Percentiles rank a stretch among this genome's conserved stretches.
These are phyloP conservation scores for Aspergillus puulaauensis DNA, from an alignment of 2,329 filamentous ascomycete genomes.

Conservation along the genomic window DNA sequence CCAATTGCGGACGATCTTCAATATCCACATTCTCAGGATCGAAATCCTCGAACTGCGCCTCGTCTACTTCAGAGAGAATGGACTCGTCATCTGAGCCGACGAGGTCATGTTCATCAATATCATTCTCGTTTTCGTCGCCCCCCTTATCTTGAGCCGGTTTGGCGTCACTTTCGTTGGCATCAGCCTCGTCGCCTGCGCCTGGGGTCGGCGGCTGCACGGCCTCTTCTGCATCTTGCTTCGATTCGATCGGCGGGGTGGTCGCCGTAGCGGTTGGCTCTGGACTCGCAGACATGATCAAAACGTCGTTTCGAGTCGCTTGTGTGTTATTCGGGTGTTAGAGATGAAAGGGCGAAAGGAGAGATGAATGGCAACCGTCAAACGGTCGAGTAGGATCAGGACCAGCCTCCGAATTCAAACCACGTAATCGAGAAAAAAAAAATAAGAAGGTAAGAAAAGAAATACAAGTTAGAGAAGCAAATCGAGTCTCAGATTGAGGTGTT, in stretches of 20 bases:
- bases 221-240: conserved; percentile 25
- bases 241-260: conserved; percentile 5
- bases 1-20: conserved; percentile 58
- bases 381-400: not conserved
- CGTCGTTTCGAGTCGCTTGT: not conserved
- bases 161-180: conserved; percentile 23
- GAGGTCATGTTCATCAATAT: conserved; percentile 11
- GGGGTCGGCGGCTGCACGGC: conserved; percentile 28
- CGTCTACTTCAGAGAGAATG: conserved; percentile 63
- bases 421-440: not conserved
- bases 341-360: conserved; percentile 12
- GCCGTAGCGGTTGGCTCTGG: conserved; percentile 28
- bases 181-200: conserved; percentile 24
- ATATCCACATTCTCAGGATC: conserved; percentile 61
- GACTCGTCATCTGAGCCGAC: conserved; percentile 59
- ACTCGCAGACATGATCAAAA: conserved; percentile 37
- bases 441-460: not conserved
- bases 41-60: conserved; percentile 65
- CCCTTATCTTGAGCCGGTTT: conserved; percentile 19
- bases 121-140: conserved; percentile 31
- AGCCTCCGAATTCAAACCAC: not conserved
- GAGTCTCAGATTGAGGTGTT: not conserved
- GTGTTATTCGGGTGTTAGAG: not conserved
- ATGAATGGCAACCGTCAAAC: not conserved
- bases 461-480: not conserved